Evolutionary conservation across 331 rosid genomes (phyloP).

Genomic region (Quercus tomentella): DNA sequence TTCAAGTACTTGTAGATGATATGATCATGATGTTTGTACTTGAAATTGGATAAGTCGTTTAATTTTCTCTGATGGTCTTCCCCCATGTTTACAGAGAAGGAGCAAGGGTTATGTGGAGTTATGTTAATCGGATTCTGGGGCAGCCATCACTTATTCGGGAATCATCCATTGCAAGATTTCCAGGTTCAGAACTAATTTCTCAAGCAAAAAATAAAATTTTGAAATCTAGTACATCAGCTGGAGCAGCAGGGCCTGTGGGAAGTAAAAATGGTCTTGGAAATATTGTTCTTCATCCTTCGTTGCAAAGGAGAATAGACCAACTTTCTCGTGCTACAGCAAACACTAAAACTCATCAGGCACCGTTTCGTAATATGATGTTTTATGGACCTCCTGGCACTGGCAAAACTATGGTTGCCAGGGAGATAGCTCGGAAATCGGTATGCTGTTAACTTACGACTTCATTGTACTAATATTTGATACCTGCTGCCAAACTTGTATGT

Average conservation of each 20-base stretch:
- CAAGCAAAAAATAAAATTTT: conserved; percentile 56
- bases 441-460: conserved; percentile 3
- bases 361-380: conserved; percentile 92
- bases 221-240: conserved; percentile 40
- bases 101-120: conserved; percentile 93
- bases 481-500: conserved; percentile 1
- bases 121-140: conserved; percentile 88
- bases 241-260: conserved; percentile 36
- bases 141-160: conserved; percentile 97
- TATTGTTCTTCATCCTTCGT: conserved; percentile 85
- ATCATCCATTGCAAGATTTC: conserved; percentile 82
- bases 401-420: conserved; percentile 96
- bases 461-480: background rate
- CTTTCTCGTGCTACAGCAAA: conserved; percentile 92
- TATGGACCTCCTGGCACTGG: conserved; percentile 99
- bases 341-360: conserved; percentile 90
- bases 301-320: conserved; percentile 77
- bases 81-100: conserved; percentile 66
- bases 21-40: background rate
- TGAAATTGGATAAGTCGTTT: conserved; percentile 16
- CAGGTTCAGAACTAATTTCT: conserved; percentile 70
- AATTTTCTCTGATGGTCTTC: conserved; percentile 20
- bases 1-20: background rate
- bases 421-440: conserved; percentile 93
- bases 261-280: conserved; percentile 60